Base-by-base conservation (phyloP, 1,284 basidiomycete genomes). In the Ceratobasidium papillatum region DNA sequence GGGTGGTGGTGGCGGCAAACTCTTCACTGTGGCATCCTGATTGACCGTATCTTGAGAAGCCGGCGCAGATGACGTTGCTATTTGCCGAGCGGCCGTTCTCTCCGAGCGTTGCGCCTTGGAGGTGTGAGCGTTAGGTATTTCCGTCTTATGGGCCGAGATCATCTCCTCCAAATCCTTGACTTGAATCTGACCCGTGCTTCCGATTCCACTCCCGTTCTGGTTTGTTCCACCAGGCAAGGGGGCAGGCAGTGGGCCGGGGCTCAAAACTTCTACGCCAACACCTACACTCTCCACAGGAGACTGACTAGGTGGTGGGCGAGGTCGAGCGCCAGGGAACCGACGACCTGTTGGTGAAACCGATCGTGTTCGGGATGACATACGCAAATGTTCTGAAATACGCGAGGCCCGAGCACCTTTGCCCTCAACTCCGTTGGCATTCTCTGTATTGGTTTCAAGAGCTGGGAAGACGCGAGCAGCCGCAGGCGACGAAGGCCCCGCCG, bases 371-470 rank as follows among this genome's bases (percentile, higher is more conserved):
- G 87, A 87, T 9, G 87, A 85, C 64, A 86, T 80, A 64, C 86
- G 86, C 12, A 92, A 81, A 77, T 90, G 89, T 61, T 86, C 85
- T 27, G 90, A 82, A 54, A 90, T 85, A 22, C 89, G 85, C 3
- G 86, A 85, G 22, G 90, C 87, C 22, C 86, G 85, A 68, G 86
- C 85, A 41, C 89, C 90, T 79, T 90, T 89, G 58, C 88, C 88
- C 78, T 88, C 87, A 79, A 87, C 85, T 2, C 83, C 82, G 54
- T 86, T 84, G n/a, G 79, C 75, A 36, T 79, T 72, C 34, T 61
- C 74, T 3, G 3, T 27, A 8, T 30, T 52, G 12, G 78, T 45
- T 63, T 54, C 77, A 61, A 74, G 76, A 30, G 75, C 62, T 64
- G 78, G 76, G 27, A 78, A 76, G 7, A 82, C 74, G 1, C 79